These are phyloP conservation scores for Populus tomentosa DNA, from an alignment of 441 rosid species.

Conservation along the genomic window DNA sequence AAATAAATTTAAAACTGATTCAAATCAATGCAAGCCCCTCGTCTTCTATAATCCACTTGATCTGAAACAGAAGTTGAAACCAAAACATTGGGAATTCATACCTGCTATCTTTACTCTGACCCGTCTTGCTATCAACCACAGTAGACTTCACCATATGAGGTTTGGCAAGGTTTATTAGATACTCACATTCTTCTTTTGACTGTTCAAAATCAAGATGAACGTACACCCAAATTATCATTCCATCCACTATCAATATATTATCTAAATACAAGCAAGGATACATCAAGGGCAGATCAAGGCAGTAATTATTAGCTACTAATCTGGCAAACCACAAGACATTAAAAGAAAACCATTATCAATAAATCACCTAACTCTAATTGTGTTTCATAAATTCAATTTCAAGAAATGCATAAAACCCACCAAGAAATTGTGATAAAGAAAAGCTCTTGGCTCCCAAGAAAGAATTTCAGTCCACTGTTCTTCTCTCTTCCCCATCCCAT, in stretches of 20 bases:
- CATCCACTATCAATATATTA: background rate
- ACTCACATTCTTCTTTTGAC: constrained; percentile 82
- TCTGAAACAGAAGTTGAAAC: background rate
- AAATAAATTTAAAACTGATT: background rate
- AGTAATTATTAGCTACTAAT: background rate
- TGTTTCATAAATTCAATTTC: background rate
- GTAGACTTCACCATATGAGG: constrained; percentile 82
- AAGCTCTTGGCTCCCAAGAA: constrained; percentile 94
- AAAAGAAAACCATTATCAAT: background rate
- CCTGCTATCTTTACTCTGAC: constrained; percentile 92
- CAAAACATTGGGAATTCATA: constrained; percentile 8
- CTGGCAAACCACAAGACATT: background rate
- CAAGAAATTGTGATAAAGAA: constrained; percentile 78
- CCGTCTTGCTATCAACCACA: constrained; percentile 79
- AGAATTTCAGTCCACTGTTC: constrained; percentile 77
- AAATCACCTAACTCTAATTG: too few species aligned
- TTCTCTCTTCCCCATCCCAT: constrained; percentile 30
- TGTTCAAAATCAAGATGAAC: constrained; percentile 26
- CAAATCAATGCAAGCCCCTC: background rate
- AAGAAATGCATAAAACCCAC: constrained; percentile 28
- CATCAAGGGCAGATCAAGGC: background rate
- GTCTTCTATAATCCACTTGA: background rate
- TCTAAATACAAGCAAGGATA: background rate
- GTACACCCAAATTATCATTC: background rate
- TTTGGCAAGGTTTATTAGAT: constrained; percentile 63